Base-by-base conservation (phyloP, 306 rosid species). In the Corylus heterophylla region DNA sequence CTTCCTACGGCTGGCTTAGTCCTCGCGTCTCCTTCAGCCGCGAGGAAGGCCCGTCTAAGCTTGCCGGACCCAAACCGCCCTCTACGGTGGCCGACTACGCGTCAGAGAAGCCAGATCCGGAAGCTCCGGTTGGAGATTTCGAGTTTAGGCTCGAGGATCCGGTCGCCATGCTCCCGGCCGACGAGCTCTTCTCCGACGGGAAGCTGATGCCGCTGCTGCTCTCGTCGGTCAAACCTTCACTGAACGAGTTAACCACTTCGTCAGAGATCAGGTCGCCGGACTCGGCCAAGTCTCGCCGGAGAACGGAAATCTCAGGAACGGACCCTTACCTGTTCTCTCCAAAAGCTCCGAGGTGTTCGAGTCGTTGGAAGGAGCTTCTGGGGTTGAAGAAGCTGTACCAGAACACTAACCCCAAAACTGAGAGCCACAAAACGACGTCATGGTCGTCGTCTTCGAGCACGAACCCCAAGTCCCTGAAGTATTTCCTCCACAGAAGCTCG, bases 291-390 rank as follows among this genome's bases (percentile, higher is more conserved):
- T 44, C 54, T 12, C 68, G 73, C 71, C 87, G 91, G 74, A 68
- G 86, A 58, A 35, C 49, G 4, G 91, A 86, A 9, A 16, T 76
- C 9, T 55, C 86, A 12, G 20, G 82, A 16, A 10, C 86, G 0
- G 98, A 96, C 9, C 89, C 91, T 0, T 89, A 83, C 81, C 66
- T 91, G 78, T 96, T 93, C 80, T 96, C 97, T 4, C 98, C 99
- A 0, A 96, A 96, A 81, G 99, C 98, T 0, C 99, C 98, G n/a
- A 86, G 98, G n/a, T 96, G 98, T 49, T 91, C 99, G 3, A 91
- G 96, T 82, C 89, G 96, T 69, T 93, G 98, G 99, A 96, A 88
- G 51, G 98, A 96, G 81, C 85, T 96, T 0, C 64, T 96, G 42
- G 96, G 98, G 50, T 54, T 93, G 14, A 96, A 91, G 64, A 93